Base-by-base conservation (phyloP, 202 grass and related monocot genomes). In the Schoenoplectus triqueter region DNA sequence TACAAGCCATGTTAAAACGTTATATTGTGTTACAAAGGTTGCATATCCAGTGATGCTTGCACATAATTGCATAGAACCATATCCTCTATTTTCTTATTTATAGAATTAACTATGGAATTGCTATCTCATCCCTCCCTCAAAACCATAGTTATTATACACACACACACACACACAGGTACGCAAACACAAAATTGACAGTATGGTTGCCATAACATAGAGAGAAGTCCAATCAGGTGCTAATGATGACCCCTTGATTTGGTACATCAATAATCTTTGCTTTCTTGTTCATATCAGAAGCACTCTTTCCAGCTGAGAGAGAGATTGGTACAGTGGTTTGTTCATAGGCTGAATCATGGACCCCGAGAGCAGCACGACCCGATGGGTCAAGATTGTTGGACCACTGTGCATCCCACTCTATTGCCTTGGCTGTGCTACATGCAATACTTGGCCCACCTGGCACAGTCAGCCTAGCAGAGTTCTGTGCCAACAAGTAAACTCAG, bases 351-450 rank as follows among this genome's bases (percentile, higher is more conserved):
- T 82, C 55, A 84, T 99, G 96, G 67, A 94, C 94, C 8, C 88
- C 88, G 69, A 88, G 93, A 76, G 91, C 84, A 75, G 81, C 62
- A 64, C 96, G 85, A 49, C 93, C 96, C 6, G 96, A 99, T 19
- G 96, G 96, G 83, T 99, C 92, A 31, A 96, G 78, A 13, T 91
- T 94, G 69, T 83, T 78, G 47, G 94, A 96, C 96, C 96, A 99
- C 72, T 96, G 87, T 59, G 88, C 91, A 65, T 94, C 96, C 96
- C 96, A 99, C 62, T 99, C 93, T 64, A 99, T 89, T 45, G 96
- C 96, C 79, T 94, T 92, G 2, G 96, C 90, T 13, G 96, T 96
- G 91, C 96, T 99, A 89, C 96, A 99, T 17, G 96, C 93, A 68
- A 99, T 88, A 87, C 96, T 99, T 0, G 93, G 92, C 7, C 96